Conservation (phyloP, 2,329 filamentous ascomycete genomes). For the Penicillium nordicum region DNA sequence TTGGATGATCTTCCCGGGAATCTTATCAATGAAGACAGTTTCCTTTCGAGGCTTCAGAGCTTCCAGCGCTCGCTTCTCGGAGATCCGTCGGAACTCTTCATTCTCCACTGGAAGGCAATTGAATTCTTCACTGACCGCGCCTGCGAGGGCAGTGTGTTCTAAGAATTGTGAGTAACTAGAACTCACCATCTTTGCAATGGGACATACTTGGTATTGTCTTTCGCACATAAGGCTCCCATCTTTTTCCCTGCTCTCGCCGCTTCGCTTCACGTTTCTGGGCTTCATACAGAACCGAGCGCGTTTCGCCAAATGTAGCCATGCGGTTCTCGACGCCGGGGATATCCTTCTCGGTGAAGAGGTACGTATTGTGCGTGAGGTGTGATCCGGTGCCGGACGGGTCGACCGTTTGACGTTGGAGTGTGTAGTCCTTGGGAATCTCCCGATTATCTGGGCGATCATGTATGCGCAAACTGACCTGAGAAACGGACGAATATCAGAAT, state of each 20-base stretch:
- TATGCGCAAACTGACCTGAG: conserved; percentile 68
- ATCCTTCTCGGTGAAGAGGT: conserved; percentile 90
- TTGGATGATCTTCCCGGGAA: conserved; percentile 53
- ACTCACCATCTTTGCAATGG: background rate
- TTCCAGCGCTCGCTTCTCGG: conserved; percentile 57
- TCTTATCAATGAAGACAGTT: conserved; percentile 50
- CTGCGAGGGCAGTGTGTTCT: conserved; percentile 76
- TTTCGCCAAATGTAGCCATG: conserved; percentile 42
- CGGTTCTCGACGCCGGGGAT: conserved; percentile 67
- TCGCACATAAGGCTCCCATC: conserved; percentile 56
- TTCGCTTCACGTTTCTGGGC: conserved; percentile 44
- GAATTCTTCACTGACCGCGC: conserved; percentile 71
- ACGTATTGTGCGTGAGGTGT: conserved; percentile 70
- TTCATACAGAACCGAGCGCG: conserved; percentile 47
- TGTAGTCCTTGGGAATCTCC: conserved; percentile 81
- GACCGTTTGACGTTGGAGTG: conserved; percentile 65
- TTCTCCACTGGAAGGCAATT: conserved; percentile 71
- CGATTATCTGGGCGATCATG: conserved; percentile 65
- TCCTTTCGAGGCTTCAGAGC: conserved; percentile 59
- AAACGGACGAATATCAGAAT: conserved; percentile 28
- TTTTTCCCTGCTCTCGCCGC: conserved; percentile 50
- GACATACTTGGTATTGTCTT: conserved; percentile 65
- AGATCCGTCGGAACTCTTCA: conserved; percentile 62
- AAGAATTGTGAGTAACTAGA: conserved; percentile 11
- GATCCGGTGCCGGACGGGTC: conserved; percentile 39